These are phyloP conservation scores for Boechera stricta DNA, from an alignment of 345 rosid genomes.

Conservation along the genomic window DNA sequence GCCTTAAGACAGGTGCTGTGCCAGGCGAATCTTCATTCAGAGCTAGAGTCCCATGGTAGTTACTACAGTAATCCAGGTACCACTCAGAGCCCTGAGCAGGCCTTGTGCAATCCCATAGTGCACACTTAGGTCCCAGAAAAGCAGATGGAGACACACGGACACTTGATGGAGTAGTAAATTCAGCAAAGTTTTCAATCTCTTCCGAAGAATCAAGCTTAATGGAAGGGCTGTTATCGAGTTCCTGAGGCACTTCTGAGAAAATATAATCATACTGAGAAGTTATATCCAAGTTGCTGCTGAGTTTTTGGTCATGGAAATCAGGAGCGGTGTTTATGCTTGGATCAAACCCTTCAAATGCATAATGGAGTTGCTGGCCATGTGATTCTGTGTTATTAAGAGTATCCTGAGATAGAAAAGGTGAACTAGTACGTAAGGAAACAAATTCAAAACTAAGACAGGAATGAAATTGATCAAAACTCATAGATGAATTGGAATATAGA, in stretches of 20 bases:
- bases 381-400: conserved; percentile 45
- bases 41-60: conserved; percentile 72
- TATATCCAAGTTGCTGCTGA: conserved; percentile 49
- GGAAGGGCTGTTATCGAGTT: conserved; percentile 48
- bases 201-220: conserved; percentile 46
- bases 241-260: conserved; percentile 55
- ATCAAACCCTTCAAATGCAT: conserved; percentile 53
- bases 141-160: conserved; percentile 74
- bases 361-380: conserved; percentile 43
- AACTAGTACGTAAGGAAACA: conserved; percentile 22
- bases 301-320: conserved; percentile 45
- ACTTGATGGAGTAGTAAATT: conserved; percentile 48
- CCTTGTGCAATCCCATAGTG: conserved; percentile 91
- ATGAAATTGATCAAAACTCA: conserved; percentile 1
- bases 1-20: conserved; percentile 68
- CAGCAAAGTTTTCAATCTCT: conserved; percentile 45
- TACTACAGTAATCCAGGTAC: conserved; percentile 71
- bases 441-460: neutral
- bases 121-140: conserved; percentile 85
- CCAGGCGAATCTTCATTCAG: conserved; percentile 69
- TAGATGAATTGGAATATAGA: neutral
- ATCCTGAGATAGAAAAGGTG: conserved; percentile 50
- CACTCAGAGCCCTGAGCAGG: conserved; percentile 74
- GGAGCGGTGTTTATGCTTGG: conserved; percentile 47
- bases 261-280: conserved; percentile 55